phyloP scores from a whole-genome alignment of 352 stramenopile genomes.

The Thraustochytrium striatum region DNA sequence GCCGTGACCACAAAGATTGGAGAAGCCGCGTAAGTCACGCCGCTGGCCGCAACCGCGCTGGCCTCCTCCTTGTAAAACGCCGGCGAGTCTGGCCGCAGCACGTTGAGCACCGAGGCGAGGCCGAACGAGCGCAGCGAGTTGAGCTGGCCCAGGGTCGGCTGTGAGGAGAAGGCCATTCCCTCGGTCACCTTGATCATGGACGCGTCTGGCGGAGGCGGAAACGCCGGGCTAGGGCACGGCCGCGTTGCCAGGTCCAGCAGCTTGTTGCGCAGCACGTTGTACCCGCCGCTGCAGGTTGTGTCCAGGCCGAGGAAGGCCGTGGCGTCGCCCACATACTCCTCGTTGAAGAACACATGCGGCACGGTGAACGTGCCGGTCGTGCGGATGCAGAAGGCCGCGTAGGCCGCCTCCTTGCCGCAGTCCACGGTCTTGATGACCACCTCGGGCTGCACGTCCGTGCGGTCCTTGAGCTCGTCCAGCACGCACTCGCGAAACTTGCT shows the following conservation, averaged over 20 bases:
- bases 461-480: neutral
- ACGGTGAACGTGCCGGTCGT: constrained; percentile 45
- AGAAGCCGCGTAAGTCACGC: neutral
- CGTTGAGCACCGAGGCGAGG: constrained; percentile 34
- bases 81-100: neutral
- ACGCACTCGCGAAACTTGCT: constrained; percentile 2
- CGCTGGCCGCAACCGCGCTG: neutral
- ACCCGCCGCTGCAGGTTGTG: constrained; percentile 34
- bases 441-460: neutral
- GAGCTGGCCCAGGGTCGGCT: constrained; percentile 46
- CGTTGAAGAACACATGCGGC: constrained; percentile 51
- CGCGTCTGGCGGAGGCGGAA: constrained; percentile 47
- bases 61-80: constrained; percentile 21
- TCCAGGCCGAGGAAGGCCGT: constrained; percentile 21
- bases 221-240: constrained; percentile 5
- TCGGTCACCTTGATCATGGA: constrained; percentile 46
- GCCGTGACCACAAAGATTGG: constrained; percentile 23
- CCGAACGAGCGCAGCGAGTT: constrained; percentile 14
- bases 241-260: constrained; percentile 1
- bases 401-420: constrained; percentile 28
- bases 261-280: constrained; percentile 28
- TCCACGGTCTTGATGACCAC: constrained; percentile 40
- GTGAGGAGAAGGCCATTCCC: constrained; percentile 39
- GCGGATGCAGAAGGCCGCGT: constrained; percentile 42
- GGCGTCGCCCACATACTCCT: constrained; percentile 44